Evolutionary conservation across 208 protist genomes (phyloP).

Genomic region (Trypanosoma theileri): DNA sequence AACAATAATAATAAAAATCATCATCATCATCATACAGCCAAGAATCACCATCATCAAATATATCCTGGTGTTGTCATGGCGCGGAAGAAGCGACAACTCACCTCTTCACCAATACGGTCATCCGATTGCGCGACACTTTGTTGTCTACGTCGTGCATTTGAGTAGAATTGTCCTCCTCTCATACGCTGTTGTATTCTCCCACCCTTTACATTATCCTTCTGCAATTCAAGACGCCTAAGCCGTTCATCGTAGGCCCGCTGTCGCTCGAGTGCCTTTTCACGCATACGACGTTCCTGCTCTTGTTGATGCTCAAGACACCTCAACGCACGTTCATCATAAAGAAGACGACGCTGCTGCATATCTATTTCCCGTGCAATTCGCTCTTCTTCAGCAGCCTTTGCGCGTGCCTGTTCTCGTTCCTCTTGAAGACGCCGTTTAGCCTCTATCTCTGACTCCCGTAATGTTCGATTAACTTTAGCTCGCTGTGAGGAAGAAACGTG

Average conservation of each 20-base stretch:
- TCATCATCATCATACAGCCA: no score
- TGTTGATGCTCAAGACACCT: slow-evolving; percentile 11
- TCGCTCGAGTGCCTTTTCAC: slow-evolving; percentile 8
- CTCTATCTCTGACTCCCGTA: neutral
- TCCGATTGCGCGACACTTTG: neutral
- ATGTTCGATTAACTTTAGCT: slow-evolving; percentile 11
- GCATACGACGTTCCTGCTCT: slow-evolving; percentile 3
- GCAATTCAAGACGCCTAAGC: slow-evolving; percentile 4
- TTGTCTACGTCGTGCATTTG: neutral
- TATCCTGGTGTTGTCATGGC: no score
- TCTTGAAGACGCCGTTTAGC: neutral
- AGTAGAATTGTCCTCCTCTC: neutral
- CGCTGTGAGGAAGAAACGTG: neutral
- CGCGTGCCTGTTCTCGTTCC: slow-evolving; percentile 6
- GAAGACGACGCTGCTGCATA: slow-evolving; percentile 7
- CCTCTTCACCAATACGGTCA: no score
- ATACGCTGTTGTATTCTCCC: neutral
- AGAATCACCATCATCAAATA: no score
- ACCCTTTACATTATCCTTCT: neutral
- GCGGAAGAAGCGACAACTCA: no score
- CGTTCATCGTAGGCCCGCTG: slow-evolving; percentile 4
- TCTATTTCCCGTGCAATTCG: slow-evolving; percentile 14
- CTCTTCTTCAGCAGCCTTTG: slow-evolving; percentile 8
- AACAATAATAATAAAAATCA: no score
- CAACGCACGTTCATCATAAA: slow-evolving; percentile 19